Base-by-base conservation (phyloP, 257 asterid genomes). In the Capsicum baccatum region DNA sequence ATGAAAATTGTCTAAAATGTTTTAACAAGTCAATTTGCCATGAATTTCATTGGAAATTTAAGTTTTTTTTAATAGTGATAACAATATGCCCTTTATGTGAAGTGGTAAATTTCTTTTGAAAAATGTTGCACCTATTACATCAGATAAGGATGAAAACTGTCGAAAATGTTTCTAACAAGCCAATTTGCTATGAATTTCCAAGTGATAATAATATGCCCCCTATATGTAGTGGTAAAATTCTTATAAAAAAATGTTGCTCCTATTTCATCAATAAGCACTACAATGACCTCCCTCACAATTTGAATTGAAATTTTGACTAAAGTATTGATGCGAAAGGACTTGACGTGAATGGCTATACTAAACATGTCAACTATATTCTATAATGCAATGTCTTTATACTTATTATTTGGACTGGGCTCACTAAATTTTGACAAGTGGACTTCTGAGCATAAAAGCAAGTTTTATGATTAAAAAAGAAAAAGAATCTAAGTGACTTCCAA, bases 401-500 rank as follows among this genome's bases (percentile, higher is more conserved):
- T 21, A 15, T 8, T 52, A 78, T 76, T 78, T 78, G 81, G 81
- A 78, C 3, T 78, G 48, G 64, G 54, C 33, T 52, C 87, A 83
- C 82, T 47, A 67, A 1, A n/a, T 74, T 74, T 6, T 74, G 60
- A 74, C 19, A 50, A 50, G n/a, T 74, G 80, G 60, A 50, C 63
- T 69, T 86, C 71, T 52, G 56, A 48, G 85, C 68, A 19, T 50
- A 21, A 69, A 82, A 83, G 47, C 26, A 14, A 78, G 33, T 54
- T 16, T 37, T 26, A 68, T 37, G 6, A 14, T 8, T 0, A 52
- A 50, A 57, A 66, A 9, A 50, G 56, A 14, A 55, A 74, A 62
- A 73, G 13, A 3, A 56, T 47, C 44, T 37, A 48, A 71, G 83
- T 88, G 90, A 84, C 71, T 83, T 88, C 91, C 88, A 33, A 73